Conservation (phyloP, 1,284 basidiomycete genomes). For the Cryptococcus deneoformans region DNA sequence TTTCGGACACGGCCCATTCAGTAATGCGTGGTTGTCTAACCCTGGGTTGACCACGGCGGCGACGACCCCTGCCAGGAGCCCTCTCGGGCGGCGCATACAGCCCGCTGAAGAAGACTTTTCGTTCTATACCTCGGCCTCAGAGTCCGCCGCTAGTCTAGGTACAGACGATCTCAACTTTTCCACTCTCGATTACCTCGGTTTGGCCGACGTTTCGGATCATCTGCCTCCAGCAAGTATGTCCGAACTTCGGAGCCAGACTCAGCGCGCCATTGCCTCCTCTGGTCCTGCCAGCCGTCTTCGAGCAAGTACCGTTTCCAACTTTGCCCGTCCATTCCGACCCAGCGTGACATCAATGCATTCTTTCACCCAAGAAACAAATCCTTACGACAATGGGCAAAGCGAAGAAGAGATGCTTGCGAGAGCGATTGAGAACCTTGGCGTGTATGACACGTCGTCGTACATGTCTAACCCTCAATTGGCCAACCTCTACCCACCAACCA, state of each 20-base stretch:
- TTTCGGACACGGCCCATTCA: conserved; percentile 74
- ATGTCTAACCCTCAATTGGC: conserved; percentile 11
- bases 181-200: conserved; percentile 89
- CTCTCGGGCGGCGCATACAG: conserved; percentile 23
- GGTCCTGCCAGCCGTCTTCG: conserved; percentile 67
- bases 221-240: conserved; percentile 73
- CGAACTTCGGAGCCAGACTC: conserved; percentile 79
- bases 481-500: conserved; percentile 13
- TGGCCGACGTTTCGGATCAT: conserved; percentile 57
- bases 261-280: conserved; percentile 73
- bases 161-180: conserved; percentile 86
- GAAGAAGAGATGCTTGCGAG: conserved; percentile 51
- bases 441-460: conserved; percentile 31
- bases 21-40: conserved; percentile 77
- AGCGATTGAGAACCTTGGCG: conserved; percentile 35
- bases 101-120: conserved; percentile 60
- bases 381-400: conserved; percentile 60
- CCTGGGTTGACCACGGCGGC: conserved; percentile 23
- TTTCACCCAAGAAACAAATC: conserved; percentile 63
- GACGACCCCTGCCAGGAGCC: conserved; percentile 22
- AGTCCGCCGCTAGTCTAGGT: conserved; percentile 64
- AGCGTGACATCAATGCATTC: conserved; percentile 56
- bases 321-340: conserved; percentile 60
- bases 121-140: conserved; percentile 57
- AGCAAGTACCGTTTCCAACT: conserved; percentile 84